Conservation (phyloP, 345 rosid genomes). For the Citrus glauca region DNA sequence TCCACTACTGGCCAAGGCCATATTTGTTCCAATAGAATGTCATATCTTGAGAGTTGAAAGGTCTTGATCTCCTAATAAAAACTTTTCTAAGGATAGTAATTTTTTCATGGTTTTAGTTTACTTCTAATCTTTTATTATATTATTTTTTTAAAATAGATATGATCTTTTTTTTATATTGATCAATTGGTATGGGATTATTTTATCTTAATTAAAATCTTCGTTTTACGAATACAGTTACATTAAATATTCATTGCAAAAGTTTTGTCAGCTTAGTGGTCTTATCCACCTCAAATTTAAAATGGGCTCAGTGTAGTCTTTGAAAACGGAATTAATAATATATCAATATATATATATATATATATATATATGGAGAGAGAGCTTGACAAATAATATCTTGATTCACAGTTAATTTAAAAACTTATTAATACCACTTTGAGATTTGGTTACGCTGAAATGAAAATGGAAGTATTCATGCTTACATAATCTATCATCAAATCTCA, state of each 20-base stretch:
- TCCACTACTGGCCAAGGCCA: not conserved
- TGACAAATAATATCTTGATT: too few relatives aligned
- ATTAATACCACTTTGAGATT: not conserved
- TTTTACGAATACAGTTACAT: accelerated
- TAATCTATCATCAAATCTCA: not conserved
- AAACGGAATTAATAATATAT: accelerated
- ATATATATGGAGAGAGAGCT: too few relatives aligned
- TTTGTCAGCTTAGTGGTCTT: accelerated
- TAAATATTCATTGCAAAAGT: accelerated
- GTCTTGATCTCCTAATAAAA: not conserved
- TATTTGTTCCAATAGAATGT: too few relatives aligned
- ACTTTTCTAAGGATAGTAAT: not conserved
- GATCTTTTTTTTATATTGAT: too few relatives aligned
- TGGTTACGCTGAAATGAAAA: too few relatives aligned
- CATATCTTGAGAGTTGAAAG: not conserved
- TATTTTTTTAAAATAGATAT: too few relatives aligned
- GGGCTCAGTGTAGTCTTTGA: too few relatives aligned
- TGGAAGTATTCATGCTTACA: not conserved
- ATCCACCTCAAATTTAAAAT: accelerated
- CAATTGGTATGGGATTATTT: accelerated
- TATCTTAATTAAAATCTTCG: accelerated
- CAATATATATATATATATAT: too few relatives aligned
- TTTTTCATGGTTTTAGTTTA: too few relatives aligned
- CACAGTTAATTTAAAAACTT: not conserved
- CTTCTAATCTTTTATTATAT: too few relatives aligned